Base-by-base conservation (phyloP, 441 rosid genomes). In the Croton setiger region DNA sequence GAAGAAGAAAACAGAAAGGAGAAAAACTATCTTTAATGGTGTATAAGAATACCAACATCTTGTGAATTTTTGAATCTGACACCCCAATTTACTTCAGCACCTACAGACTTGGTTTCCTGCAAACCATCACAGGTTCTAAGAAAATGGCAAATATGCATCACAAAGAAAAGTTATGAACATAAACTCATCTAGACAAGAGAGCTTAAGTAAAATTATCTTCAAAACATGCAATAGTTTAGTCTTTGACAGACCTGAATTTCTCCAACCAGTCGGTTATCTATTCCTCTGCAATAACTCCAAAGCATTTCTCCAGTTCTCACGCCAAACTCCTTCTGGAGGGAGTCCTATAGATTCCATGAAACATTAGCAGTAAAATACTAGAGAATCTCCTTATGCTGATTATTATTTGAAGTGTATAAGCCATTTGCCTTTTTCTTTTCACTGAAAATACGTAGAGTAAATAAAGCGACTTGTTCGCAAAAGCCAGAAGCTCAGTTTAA, bases 51-150 rank as follows among this genome's bases (percentile, higher is more conserved):
- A 83, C 91, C 64, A 5, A 93, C 98, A 79, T 94, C 89, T 76
- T 90, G 86, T 73, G 75, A 83, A 79, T 86, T 85, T 78, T 75
- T 88, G 75, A 92, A 94, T 78, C 98, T 83, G 69, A 94, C 96
- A 48, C 99, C 99, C 99, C 97, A 94, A 67, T 92, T 94, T 65
- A 92, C 98, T 79, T 94, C 98, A 68, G 98, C 98, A 17, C 97
- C 97, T 72, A 94, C 76, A 64, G 97, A 90, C 86, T 94, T 94
- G 78, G 85, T 86, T 81, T 90, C 98, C 97, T 93, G 86, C 78
- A 82, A 72, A 68, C 64, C 33, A 49, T 67, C 60, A 64, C 61
- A 77, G 45, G 47, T 21, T 51, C 64, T 59, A 62, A 58, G 14
- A 62, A 27, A 39, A 64, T 37, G 52, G 55, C 36, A 17, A 72